Evolutionary conservation across 2,329 filamentous ascomycete species (phyloP).

Genomic region (Botrytis tulipae): DNA sequence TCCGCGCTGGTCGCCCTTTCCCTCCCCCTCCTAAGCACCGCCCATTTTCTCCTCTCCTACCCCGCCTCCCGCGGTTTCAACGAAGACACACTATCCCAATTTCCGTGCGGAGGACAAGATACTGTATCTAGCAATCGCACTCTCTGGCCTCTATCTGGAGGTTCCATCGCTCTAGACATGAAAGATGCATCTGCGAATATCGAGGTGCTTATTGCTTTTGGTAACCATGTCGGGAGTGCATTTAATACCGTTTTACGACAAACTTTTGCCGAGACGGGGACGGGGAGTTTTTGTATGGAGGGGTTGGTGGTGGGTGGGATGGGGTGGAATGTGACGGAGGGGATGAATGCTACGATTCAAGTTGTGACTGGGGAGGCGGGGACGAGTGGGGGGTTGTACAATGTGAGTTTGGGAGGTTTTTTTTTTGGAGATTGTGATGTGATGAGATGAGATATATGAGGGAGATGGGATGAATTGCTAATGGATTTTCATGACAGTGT

Average conservation of each 20-base stretch:
- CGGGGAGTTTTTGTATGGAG: constrained; percentile 65
- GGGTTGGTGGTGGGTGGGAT: constrained; percentile 48
- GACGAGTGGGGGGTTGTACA: constrained; percentile 63
- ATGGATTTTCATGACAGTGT: constrained; percentile 44
- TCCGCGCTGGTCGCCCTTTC: constrained; percentile 39
- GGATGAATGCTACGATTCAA: constrained; percentile 66
- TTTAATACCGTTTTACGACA: constrained; percentile 33
- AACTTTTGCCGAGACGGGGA: constrained; percentile 30
- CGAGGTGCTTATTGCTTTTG: constrained; percentile 33
- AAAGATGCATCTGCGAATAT: constrained; percentile 44
- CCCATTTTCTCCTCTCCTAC: constrained; percentile 57
- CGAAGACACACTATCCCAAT: constrained; percentile 43
- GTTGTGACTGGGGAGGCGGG: constrained; percentile 63
- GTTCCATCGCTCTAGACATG: constrained; percentile 52
- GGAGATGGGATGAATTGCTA: background rate
- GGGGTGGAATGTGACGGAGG: constrained; percentile 51
- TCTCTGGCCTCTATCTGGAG: constrained; percentile 47
- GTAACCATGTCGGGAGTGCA: constrained; percentile 27
- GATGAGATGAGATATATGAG: too few species aligned
- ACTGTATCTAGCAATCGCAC: constrained; percentile 46
- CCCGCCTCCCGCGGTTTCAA: constrained; percentile 49
- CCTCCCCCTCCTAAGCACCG: constrained; percentile 43
- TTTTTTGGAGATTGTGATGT: background rate
- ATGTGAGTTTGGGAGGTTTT: constrained; percentile 38
- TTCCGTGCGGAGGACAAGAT: constrained; percentile 48